Evolutionary conservation across 441 rosid genomes (phyloP).

Genomic region (Populus tomentosa): DNA sequence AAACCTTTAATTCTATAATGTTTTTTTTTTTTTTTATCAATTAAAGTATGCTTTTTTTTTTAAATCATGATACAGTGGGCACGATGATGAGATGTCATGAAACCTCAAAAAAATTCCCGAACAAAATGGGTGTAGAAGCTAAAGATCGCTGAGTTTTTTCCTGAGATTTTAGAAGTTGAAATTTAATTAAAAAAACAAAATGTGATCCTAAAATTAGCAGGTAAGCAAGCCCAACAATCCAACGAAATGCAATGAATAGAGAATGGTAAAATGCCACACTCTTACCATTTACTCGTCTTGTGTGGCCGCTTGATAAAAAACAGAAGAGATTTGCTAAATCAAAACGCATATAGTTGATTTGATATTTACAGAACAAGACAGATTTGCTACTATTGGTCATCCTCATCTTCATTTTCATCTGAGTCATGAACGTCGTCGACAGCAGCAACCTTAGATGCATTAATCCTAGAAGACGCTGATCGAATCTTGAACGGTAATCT

Average conservation of each 20-base stretch:
- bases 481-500: slow-evolving; percentile 43
- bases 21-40: no score
- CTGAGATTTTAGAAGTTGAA: not conserved
- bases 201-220: not conserved
- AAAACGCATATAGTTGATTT: not conserved
- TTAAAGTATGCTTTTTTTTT: no score
- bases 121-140: not conserved
- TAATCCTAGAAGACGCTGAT: slow-evolving; percentile 42
- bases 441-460: slow-evolving; percentile 56
- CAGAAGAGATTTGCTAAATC: not conserved
- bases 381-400: slow-evolving; percentile 22
- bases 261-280: no score
- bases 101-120: no score
- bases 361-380: not conserved
- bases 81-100: no score
- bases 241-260: no score
- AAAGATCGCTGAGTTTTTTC: not conserved
- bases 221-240: not conserved
- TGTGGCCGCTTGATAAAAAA: no score
- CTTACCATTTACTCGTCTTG: no score
- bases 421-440: slow-evolving; percentile 42
- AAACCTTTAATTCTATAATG: no score
- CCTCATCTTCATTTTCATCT: no score
- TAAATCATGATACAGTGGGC: not conserved
- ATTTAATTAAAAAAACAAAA: no score